Conservation (phyloP, 2,329 filamentous ascomycete species). For the Paraphaeosphaeria minitans region DNA sequence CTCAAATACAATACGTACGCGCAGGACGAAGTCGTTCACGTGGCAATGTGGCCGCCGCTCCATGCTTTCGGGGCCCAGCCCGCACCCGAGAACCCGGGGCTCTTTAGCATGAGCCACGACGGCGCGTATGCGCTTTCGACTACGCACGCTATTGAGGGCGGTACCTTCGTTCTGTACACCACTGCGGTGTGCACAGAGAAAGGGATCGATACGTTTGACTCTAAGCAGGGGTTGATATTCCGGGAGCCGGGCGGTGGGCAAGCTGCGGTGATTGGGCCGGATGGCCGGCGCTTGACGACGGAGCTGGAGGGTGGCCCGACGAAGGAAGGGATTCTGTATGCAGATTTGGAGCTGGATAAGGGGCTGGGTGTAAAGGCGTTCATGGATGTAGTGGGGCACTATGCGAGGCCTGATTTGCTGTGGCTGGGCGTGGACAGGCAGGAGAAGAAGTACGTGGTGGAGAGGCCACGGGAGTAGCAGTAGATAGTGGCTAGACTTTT, state of each 20-base stretch:
- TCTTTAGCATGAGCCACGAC: conserved; percentile 47
- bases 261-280: conserved; percentile 59
- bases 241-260: conserved; percentile 52
- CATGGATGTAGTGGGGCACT: conserved; percentile 56
- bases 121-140: conserved; percentile 47
- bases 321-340: conserved; percentile 56
- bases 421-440: conserved; percentile 54
- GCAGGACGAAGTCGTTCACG: conserved; percentile 48
- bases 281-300: conserved; percentile 55
- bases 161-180: conserved; percentile 60
- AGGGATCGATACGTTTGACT: conserved; percentile 53
- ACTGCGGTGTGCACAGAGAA: conserved; percentile 55
- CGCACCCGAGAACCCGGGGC: conserved; percentile 19
- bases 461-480: conserved; percentile 14
- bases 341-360: conserved; percentile 56
- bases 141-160: conserved; percentile 63
- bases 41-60: conserved; percentile 48
- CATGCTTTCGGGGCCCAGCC: background rate
- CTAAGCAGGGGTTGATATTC: conserved; percentile 50
- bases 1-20: conserved; percentile 50
- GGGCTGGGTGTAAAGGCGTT: conserved; percentile 51
- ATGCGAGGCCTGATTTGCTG: conserved; percentile 57
- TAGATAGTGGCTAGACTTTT: background rate
- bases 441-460: conserved; percentile 36
- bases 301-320: conserved; percentile 38